Evolutionary conservation across 2,329 filamentous ascomycete genomes (phyloP).

Genomic region (Teratosphaeria pseudoeucalypti): DNA sequence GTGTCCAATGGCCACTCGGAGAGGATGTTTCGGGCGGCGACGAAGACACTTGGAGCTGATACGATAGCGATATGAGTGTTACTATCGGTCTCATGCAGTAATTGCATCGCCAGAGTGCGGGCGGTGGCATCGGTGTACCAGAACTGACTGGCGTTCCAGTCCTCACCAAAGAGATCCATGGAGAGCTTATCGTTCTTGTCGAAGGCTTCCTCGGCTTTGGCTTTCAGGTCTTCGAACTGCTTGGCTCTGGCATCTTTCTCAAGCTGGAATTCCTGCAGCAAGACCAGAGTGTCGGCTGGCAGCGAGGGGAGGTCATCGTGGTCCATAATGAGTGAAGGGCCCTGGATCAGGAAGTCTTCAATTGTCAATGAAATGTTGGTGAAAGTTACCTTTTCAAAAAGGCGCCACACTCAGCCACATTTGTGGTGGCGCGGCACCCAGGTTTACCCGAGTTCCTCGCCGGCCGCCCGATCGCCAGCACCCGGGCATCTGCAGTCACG

Average conservation of each 20-base stretch:
- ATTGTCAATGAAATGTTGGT: neutral
- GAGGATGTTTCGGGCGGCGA: conserved; percentile 59
- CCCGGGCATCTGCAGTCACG: no score
- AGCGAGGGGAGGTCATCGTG: conserved; percentile 35
- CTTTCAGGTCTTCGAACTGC: conserved; percentile 58
- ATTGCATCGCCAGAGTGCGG: conserved; percentile 48
- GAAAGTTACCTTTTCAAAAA: neutral
- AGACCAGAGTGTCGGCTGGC: conserved; percentile 54
- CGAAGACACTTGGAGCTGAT: conserved; percentile 66
- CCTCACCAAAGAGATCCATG: conserved; percentile 66
- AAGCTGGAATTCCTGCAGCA: conserved; percentile 62
- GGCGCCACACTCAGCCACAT: no score
- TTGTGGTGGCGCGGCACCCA: no score
- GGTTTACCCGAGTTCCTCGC: no score
- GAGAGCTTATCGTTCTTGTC: conserved; percentile 32
- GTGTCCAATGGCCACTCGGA: conserved; percentile 15
- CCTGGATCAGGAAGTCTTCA: neutral
- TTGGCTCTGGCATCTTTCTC: conserved; percentile 59
- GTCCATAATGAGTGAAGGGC: neutral
- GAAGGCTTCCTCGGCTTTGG: conserved; percentile 47
- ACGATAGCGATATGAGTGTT: conserved; percentile 57
- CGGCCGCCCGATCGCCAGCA: neutral
- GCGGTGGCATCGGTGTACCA: conserved; percentile 70
- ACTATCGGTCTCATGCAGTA: conserved; percentile 51
- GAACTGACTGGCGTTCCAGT: conserved; percentile 78